Base-by-base conservation (phyloP, 768 basidiomycete genomes). In the Macrolepiota fuliginosa region DNA sequence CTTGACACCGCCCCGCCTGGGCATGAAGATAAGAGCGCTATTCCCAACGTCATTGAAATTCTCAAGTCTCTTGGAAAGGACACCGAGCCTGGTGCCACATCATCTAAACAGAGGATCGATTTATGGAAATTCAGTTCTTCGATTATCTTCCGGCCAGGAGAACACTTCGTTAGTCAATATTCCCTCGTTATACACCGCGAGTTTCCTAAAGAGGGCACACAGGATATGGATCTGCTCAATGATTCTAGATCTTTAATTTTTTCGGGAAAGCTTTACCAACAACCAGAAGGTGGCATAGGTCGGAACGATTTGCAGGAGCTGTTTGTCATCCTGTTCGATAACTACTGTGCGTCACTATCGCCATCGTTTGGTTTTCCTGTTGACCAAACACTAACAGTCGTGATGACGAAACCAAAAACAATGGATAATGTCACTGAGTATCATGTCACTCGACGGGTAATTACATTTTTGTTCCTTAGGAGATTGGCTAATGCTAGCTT, bases 231-330 rank as follows among this genome's bases (percentile, higher is more conserved):
- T 69, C 77, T 99, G 11, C 74, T 93, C 37, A 85, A 95, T 65
- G 87, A 90, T 53, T 88, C 88, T 64, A 83, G 97, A 11, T 89
- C 90, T 5, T 76, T 98, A 57, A 87, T 98, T 36, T 87, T 95
- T 68, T 85, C 89, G 1, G 89, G 94, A 5, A 92, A 88, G 65
- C 76, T 98, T 27, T 81, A 91, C 56, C 84, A 94, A 53, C 94
- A 95, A 67, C 91, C 94, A 13, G 95, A 97, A 62, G 88, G 88
- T 35, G 92, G 91, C 12, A 86, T 94, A 64, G 89, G 90, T 71
- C 91, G 89, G 88, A 92, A 84, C 63, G 91, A 89, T 45, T 96
- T 93, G 92, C 88, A 86, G 47, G 95, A 98, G 72, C 81, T 96
- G 6, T 91, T 89, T 64, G 90, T 96, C 7, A 79, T 98, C 56